Evolutionary conservation across 352 stramenopile species (phyloP), one percentile per base, ranked within the genome.

Genomic region (Phytophthora idaei): DNA sequence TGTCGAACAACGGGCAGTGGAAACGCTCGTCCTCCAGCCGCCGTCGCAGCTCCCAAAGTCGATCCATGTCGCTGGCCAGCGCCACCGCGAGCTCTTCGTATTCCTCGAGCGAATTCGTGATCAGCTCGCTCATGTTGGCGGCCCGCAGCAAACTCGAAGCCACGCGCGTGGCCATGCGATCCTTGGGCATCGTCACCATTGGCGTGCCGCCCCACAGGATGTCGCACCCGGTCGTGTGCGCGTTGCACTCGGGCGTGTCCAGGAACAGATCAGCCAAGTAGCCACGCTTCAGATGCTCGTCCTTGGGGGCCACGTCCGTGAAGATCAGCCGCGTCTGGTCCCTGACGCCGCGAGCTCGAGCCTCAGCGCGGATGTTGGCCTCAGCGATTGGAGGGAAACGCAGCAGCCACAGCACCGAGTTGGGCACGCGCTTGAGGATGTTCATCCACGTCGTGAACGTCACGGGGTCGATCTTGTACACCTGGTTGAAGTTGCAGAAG

Each of bases 401-500:
- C 61, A 98, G 59, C 31, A 99, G 75, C 91, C 94, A 98, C 32
- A 99, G 69, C 21, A 98, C 76, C 41, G 87, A 90, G 59, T 97
- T 91, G 7, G 89, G 90, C 31, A 98, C 93, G 47, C 90, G 85
- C 71, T 94, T 93, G 14, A 99, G 73, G 53, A 98, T 96, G 53
- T 93, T 89, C 83, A 96, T 96, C 95, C 95, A 99, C 9, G 83
- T 87, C 14, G 75, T 78, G 71, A 98, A 98, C 29, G 90, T 94
- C 10, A 74, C 62, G 6, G 94, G 95, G 48, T 98, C 93, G 29
- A 99, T 97, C 78, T 98, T 98, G 90, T 98, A 97, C 11, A 98
- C 72, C 63, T 98, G 89, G 53, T 98, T 98, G 61, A 98, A 98
- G 65, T 97, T 98, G 65, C 91, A 97, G 67, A 98, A 98, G 29